Evolutionary conservation across 371 early-diverging fungal genomes (phyloP).

Genomic region (Blastocladiella emersonii): DNA sequence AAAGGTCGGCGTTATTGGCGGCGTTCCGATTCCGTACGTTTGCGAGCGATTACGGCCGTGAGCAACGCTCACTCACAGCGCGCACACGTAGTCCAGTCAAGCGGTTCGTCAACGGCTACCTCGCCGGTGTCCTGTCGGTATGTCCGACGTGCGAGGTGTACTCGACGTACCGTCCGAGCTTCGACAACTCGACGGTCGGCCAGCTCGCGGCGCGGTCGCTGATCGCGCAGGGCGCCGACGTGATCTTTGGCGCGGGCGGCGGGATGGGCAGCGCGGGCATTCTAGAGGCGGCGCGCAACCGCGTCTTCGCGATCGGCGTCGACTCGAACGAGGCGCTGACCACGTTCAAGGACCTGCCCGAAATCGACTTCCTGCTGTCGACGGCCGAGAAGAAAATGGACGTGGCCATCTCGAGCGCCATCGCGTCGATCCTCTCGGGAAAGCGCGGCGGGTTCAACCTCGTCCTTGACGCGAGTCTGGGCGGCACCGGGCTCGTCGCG

Average conservation of each 20-base stretch:
- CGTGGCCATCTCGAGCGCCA: conserved; percentile 1
- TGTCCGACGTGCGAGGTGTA: not conserved
- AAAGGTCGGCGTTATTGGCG: conserved; percentile 4
- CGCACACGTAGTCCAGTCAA: not conserved
- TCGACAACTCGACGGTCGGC: not conserved
- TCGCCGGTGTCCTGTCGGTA: conserved; percentile 3
- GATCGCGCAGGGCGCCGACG: conserved; percentile 7
- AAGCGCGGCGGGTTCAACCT: not conserved
- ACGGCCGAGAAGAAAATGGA: conserved; percentile 9
- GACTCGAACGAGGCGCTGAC: conserved; percentile 9
- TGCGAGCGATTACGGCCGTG: no score
- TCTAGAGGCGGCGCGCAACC: not conserved
- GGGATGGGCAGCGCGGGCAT: conserved; percentile 5
- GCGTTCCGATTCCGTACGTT: conserved; percentile 5
- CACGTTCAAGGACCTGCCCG: conserved; percentile 6
- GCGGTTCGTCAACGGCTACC: conserved; percentile 6
- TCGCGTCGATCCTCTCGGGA: not conserved
- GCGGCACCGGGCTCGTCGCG: not conserved
- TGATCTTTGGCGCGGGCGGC: conserved; percentile 11
- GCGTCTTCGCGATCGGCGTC: conserved; percentile 11
- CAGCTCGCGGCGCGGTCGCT: not conserved
- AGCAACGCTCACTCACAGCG: no score
- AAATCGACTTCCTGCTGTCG: conserved; percentile 5
- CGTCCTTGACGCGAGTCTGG: not conserved
- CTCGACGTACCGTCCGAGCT: conserved; percentile 5